Evolutionary conservation across 1,139 yeast genomes (phyloP).

Genomic region (Hansenula sp.): DNA sequence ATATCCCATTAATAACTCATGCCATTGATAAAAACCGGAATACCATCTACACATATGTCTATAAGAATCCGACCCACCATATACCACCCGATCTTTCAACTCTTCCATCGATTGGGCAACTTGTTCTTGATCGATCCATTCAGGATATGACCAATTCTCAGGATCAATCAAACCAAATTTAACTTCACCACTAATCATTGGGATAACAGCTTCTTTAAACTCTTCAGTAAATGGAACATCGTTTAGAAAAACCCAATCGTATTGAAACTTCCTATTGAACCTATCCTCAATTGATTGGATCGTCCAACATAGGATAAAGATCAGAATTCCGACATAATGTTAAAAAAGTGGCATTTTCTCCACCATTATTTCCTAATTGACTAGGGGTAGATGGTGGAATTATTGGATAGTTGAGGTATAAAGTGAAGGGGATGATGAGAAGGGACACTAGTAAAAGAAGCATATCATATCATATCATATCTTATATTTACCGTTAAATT

Average conservation of each 20-base stretch:
- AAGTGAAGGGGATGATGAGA: neutral
- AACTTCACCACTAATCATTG: slow-evolving; percentile 55
- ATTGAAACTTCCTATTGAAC: slow-evolving; percentile 46
- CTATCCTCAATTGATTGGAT: slow-evolving; percentile 49
- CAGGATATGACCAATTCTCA: slow-evolving; percentile 73
- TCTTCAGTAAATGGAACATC: slow-evolving; percentile 48
- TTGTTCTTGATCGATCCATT: slow-evolving; percentile 51
- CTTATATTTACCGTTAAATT: no score
- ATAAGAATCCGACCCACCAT: slow-evolving; percentile 51
- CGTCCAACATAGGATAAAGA: slow-evolving; percentile 45
- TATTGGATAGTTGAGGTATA: neutral
- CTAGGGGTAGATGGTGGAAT: no score
- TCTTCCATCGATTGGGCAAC: slow-evolving; percentile 29
- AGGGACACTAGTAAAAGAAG: neutral
- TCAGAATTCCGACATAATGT: slow-evolving; percentile 65
- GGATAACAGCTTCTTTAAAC: slow-evolving; percentile 38
- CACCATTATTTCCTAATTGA: no score
- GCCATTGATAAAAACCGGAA: slow-evolving; percentile 45
- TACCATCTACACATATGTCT: slow-evolving; percentile 62
- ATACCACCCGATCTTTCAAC: slow-evolving; percentile 41
- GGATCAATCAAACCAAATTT: slow-evolving; percentile 60
- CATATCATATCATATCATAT: neutral
- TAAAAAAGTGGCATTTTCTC: slow-evolving; percentile 55
- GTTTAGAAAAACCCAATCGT: slow-evolving; percentile 63
- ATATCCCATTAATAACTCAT: slow-evolving; percentile 31